Evolutionary conservation across 1,284 basidiomycete species (phyloP).

Genomic region (Ustilago vetiveriae): DNA sequence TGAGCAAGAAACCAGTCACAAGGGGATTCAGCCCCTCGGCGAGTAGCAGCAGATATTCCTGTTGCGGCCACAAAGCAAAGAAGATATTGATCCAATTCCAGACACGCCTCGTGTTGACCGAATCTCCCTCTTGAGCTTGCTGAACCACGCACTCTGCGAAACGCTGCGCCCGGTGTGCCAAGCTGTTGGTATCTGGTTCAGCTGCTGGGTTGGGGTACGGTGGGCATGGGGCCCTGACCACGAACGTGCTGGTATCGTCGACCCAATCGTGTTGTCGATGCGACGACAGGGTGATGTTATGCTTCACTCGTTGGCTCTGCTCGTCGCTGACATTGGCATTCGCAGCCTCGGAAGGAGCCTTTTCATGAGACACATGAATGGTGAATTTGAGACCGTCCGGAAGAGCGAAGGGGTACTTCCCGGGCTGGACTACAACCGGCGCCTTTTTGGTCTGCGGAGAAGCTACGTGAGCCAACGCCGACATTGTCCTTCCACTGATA

Average conservation of each 20-base stretch:
- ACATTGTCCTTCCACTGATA: slow-evolving; percentile 13
- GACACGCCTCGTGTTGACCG: slow-evolving; percentile 12
- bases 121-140: not conserved
- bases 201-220: slow-evolving; percentile 44
- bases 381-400: slow-evolving; percentile 40
- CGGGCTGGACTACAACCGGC: slow-evolving; percentile 20
- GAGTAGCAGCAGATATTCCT: slow-evolving; percentile 33
- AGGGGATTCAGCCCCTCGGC: slow-evolving; percentile 6
- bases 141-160: slow-evolving; percentile 25
- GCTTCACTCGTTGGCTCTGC: slow-evolving; percentile 8
- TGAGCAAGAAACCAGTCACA: slow-evolving; percentile 15
- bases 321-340: not conserved
- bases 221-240: slow-evolving; percentile 32
- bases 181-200: slow-evolving; percentile 60
- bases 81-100: slow-evolving; percentile 51
- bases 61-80: slow-evolving; percentile 53
- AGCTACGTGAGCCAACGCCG: slow-evolving; percentile 37
- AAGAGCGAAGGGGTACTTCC: slow-evolving; percentile 25
- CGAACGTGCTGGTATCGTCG: slow-evolving; percentile 26
- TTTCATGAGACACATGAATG: slow-evolving; percentile 36
- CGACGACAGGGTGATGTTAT: slow-evolving; percentile 23
- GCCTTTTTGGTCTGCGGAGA: slow-evolving; percentile 37
- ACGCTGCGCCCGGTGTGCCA: slow-evolving; percentile 39
- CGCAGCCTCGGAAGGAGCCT: not conserved
- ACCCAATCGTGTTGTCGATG: slow-evolving; percentile 30